Evolutionary conservation across 768 basidiomycete genomes (phyloP).

Genomic region (Termitomyces sp.): DNA sequence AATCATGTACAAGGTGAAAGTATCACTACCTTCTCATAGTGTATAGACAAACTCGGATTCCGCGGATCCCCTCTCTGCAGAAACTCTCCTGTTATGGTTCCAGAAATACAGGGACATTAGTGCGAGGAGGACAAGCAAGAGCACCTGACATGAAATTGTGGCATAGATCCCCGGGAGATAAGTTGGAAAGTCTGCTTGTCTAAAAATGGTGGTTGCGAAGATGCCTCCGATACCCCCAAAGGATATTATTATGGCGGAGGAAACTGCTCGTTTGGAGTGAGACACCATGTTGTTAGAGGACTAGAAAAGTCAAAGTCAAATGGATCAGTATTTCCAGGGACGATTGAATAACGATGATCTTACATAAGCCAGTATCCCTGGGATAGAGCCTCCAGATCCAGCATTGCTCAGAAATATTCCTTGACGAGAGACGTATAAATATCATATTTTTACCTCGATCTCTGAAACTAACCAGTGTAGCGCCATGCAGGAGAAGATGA

Average conservation of each 20-base stretch:
- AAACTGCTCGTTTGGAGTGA: conserved; percentile 43
- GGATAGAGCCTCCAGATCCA: conserved; percentile 39
- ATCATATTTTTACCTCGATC: not conserved
- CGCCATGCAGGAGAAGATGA: conserved; percentile 27
- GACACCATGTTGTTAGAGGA: conserved; percentile 45
- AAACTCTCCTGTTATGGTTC: conserved; percentile 26
- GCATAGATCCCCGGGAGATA: conserved; percentile 44
- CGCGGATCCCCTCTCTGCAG: conserved; percentile 16
- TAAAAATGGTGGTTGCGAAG: conserved; percentile 41
- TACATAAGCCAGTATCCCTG: conserved; percentile 46
- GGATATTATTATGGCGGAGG: conserved; percentile 40
- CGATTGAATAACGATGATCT: conserved; percentile 12
- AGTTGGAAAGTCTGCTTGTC: conserved; percentile 36
- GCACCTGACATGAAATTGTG: conserved; percentile 38
- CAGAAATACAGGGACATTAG: conserved; percentile 33
- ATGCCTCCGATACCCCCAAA: conserved; percentile 46
- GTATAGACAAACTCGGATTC: conserved; percentile 36
- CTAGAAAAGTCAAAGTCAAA: conserved; percentile 17
- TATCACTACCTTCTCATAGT: conserved; percentile 16
- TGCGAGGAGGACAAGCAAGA: conserved; percentile 34
- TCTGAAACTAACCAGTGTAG: conserved; percentile 30
- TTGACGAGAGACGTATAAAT: conserved; percentile 13
- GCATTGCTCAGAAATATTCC: conserved; percentile 42
- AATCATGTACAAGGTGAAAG: not conserved
- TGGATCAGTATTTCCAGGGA: not conserved